Evolutionary conservation across 768 basidiomycete species (phyloP).

Genomic region (Lactarius hatsudake): DNA sequence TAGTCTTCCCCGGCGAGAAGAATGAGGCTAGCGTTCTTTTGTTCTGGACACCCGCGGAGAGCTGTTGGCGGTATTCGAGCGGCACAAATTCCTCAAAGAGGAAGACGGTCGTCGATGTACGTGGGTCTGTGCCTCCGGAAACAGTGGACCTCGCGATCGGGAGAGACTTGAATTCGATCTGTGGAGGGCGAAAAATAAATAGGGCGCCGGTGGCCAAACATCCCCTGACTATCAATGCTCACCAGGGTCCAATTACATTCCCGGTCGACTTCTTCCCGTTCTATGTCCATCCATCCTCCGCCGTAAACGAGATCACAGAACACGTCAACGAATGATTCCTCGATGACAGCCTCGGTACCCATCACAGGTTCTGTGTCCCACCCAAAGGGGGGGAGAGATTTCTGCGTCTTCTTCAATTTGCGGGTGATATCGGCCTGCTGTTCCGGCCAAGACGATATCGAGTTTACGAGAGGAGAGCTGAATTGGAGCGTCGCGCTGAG

Average conservation of each 20-base stretch:
- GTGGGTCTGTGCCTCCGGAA: slow-evolving; percentile 52
- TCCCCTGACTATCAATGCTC: slow-evolving; percentile 32
- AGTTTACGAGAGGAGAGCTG: slow-evolving; percentile 50
- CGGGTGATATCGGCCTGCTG: slow-evolving; percentile 69
- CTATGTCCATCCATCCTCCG: slow-evolving; percentile 81
- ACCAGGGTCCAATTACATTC: slow-evolving; percentile 95
- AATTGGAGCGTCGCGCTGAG: slow-evolving; percentile 84
- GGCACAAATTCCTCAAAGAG: slow-evolving; percentile 96
- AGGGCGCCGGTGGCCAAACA: neutral
- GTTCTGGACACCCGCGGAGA: slow-evolving; percentile 51
- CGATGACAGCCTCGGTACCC: slow-evolving; percentile 76
- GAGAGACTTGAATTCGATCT: slow-evolving; percentile 88
- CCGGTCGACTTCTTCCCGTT: slow-evolving; percentile 72
- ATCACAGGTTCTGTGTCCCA: slow-evolving; percentile 89
- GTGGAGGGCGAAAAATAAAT: neutral
- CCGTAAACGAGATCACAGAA: slow-evolving; percentile 82
- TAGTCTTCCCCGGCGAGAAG: slow-evolving; percentile 53
- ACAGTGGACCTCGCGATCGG: slow-evolving; percentile 40
- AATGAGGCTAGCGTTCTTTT: slow-evolving; percentile 62
- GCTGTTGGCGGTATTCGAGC: slow-evolving; percentile 75
- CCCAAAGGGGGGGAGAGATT: slow-evolving; percentile 77
- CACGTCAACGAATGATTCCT: slow-evolving; percentile 87
- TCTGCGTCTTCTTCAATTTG: slow-evolving; percentile 83
- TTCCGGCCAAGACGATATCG: slow-evolving; percentile 69
- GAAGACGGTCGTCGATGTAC: slow-evolving; percentile 68